Base-by-base conservation (phyloP, 2,329 filamentous ascomycete genomes). In the Scleromitrula shiraiana region DNA sequence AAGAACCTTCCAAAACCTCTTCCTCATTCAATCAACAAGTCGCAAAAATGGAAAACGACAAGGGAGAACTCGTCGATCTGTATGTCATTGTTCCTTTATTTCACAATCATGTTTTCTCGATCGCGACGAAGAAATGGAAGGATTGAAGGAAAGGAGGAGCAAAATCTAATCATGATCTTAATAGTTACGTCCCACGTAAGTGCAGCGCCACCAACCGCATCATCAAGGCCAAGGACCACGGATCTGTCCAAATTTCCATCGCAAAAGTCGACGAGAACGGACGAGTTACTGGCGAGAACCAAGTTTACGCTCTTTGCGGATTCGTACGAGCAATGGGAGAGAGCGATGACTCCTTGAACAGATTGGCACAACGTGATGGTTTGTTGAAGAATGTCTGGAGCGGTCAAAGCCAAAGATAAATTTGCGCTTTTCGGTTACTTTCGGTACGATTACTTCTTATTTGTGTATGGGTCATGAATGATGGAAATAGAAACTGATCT, bases 181-280 rank as follows among this genome's bases (percentile, higher is more conserved):
- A 49, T 69, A 94, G 88, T 72, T 95, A 95, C 83, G 87, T 95
- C 80, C 89, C 89, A 71, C 88, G 91, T 80, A 97, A 96, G 80
- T 97, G 91, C 87, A 88, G 82, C 73, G 90, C 90, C 65, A 95
- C 91, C 73, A 94, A 95, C 88, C 88, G 93, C 77, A 96, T 97
- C 81, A 97, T 98, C 84, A 96, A 96, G 80, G 89, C 93, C 79
- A 96, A 97, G 80, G 93, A 98, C 77, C 93, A 98, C 82, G 91
- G 88, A 66, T 95, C 88, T 57, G 93, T 97, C 65, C 93, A 98
- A 76, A 88, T 98, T 74, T 88, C 85, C 65, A 78, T 98, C 70
- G 91, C 85, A 73, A 97, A 96, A 80, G 93, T 98, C 65, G 91
- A 97, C 74, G 93, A 98, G 84, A 94, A 90, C 77, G 93, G 93